Percentiles rank a stretch among this genome's conserved stretches.
phyloP scores from a whole-genome alignment of 1,284 basidiomycete species.

The Cutaneotrichosporon curvatum region DNA sequence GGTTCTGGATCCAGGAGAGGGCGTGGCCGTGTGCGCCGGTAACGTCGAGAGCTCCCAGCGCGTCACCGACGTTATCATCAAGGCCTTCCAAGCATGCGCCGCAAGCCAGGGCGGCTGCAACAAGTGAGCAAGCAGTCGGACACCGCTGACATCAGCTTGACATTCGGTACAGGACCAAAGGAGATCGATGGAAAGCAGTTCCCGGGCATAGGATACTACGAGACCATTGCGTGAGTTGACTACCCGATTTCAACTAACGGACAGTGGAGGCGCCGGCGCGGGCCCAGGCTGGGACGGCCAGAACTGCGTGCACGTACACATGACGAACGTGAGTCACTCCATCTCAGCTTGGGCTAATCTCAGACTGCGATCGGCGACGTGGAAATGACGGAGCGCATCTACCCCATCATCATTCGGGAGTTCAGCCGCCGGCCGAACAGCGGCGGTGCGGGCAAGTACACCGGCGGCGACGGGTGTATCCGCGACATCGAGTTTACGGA shows the following conservation, averaged over 20 bases:
- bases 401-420: slow-evolving; percentile 75
- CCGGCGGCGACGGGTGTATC: slow-evolving; percentile 80
- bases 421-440: slow-evolving; percentile 65
- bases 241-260: background rate
- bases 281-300: slow-evolving; percentile 80
- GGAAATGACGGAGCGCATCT: slow-evolving; percentile 46
- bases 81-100: slow-evolving; percentile 85
- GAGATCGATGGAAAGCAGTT: slow-evolving; percentile 61
- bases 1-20: slow-evolving; percentile 71
- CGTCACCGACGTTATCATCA: slow-evolving; percentile 89
- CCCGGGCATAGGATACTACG: slow-evolving; percentile 87
- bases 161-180: slow-evolving; percentile 64
- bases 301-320: slow-evolving; percentile 34
- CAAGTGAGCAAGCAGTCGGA: slow-evolving; percentile 47
- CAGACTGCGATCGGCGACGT: slow-evolving; percentile 36
- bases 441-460: slow-evolving; percentile 69
- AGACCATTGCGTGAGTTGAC: slow-evolving; percentile 63
- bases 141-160: slow-evolving; percentile 58
- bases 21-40: slow-evolving; percentile 86
- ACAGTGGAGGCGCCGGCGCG: slow-evolving; percentile 79
- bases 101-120: slow-evolving; percentile 79
- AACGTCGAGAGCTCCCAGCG: slow-evolving; percentile 89
- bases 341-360: background rate
- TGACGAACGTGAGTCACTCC: slow-evolving; percentile 23
- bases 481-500: slow-evolving; percentile 81